These are phyloP conservation scores for Pulchroboletus neoregius DNA, from an alignment of 1,284 basidiomycete species.

Conservation along the genomic window DNA sequence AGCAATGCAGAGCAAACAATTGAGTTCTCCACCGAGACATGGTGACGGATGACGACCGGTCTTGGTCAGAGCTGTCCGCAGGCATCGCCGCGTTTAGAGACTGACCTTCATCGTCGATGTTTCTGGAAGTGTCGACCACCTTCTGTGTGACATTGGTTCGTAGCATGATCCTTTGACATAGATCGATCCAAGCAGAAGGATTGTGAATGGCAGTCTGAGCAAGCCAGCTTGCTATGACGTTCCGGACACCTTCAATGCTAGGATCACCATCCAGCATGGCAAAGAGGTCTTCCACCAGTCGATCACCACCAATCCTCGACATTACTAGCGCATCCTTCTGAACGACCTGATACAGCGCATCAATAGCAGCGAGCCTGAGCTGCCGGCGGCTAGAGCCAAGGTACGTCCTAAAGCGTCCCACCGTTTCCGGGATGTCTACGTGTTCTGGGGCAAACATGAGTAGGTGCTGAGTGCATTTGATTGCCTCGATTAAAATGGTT, in stretches of 20 bases:
- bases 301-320: constrained; percentile 91
- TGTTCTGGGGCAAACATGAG: constrained; percentile 91
- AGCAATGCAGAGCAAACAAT: constrained; percentile 88
- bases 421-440: constrained; percentile 74
- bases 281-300: constrained; percentile 92
- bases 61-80: constrained; percentile 28
- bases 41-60: constrained; percentile 34
- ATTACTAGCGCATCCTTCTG: constrained; percentile 92
- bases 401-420: constrained; percentile 71
- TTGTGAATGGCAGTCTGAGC: constrained; percentile 90
- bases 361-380: constrained; percentile 91
- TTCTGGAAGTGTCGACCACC: constrained; percentile 59
- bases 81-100: constrained; percentile 66
- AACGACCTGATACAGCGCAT: constrained; percentile 94
- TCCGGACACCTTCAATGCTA: constrained; percentile 89
- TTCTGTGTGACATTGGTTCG: constrained; percentile 79
- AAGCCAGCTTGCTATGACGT: constrained; percentile 94
- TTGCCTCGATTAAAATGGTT: constrained; percentile 87
- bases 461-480: constrained; percentile 95
- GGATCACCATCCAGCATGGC: constrained; percentile 93
- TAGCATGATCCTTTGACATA: constrained; percentile 96
- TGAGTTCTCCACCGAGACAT: constrained; percentile 96
- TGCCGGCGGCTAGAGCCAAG: constrained; percentile 77
- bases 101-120: constrained; percentile 89
- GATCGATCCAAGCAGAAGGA: constrained; percentile 96